Evolutionary conservation across 441 rosid genomes (phyloP).

Genomic region (Mallotus japonicus): DNA sequence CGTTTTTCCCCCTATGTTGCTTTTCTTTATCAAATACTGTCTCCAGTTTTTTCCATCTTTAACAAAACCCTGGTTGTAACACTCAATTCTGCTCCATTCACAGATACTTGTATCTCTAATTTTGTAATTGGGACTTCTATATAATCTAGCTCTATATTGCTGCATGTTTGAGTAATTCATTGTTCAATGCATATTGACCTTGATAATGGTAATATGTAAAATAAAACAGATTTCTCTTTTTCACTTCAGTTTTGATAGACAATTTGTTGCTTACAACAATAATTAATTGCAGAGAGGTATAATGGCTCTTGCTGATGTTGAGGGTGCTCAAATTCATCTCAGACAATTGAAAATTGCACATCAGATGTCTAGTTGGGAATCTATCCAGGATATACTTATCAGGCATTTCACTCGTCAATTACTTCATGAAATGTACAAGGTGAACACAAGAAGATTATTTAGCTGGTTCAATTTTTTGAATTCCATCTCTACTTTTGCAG

Average conservation of each 20-base stretch:
- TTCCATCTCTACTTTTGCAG: background rate
- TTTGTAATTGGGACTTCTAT: background rate
- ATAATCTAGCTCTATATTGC: background rate
- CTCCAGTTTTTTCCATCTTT: background rate
- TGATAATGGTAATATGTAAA: background rate
- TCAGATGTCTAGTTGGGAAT: conserved; percentile 95
- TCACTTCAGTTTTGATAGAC: background rate
- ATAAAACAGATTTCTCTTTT: background rate
- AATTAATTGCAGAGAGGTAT: conserved; percentile 71
- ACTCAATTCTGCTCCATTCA: background rate
- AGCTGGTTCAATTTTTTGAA: conserved; percentile 8
- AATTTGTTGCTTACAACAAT: conserved; percentile 10
- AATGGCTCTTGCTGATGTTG: conserved; percentile 97
- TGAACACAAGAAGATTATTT: conserved; percentile 22
- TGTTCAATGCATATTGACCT: background rate
- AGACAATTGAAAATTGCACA: conserved; percentile 74
- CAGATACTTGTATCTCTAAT: background rate
- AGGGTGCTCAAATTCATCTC: conserved; percentile 92
- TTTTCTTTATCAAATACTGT: background rate
- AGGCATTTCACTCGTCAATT: conserved; percentile 88
- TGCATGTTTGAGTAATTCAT: background rate
- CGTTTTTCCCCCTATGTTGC: background rate
- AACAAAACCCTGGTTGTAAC: background rate
- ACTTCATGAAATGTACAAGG: conserved; percentile 98
- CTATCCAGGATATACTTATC: conserved; percentile 82